phyloP scores from a whole-genome alignment of 73 alveolate genomes.

The Symbiodinium natans region DNA sequence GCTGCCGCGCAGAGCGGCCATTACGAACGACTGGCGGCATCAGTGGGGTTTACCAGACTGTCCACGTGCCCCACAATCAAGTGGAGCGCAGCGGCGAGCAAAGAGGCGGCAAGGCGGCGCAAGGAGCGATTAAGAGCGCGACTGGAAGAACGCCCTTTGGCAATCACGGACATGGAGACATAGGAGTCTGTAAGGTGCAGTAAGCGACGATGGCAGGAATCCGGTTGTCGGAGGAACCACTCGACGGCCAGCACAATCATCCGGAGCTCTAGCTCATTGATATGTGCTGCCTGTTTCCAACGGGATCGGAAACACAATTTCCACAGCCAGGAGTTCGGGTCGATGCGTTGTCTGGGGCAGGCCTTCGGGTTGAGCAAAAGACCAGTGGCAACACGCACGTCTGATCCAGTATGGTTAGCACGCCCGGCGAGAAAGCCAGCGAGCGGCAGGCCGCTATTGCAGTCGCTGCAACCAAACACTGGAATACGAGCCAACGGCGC shows the following conservation, averaged over 20 bases:
- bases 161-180: not conserved
- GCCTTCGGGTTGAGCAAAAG: not conserved
- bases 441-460: not conserved
- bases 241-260: not conserved
- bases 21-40: not conserved
- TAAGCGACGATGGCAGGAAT: not conserved
- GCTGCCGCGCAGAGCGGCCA: not conserved
- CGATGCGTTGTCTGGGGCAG: not conserved
- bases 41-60: not conserved
- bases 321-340: not conserved
- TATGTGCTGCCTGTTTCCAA: not conserved
- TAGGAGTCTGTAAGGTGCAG: not conserved
- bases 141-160: not conserved
- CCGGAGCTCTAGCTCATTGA: not conserved
- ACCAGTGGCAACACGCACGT: not conserved
- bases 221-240: not conserved
- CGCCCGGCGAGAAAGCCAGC: not conserved
- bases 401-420: slow-evolving; percentile 15
- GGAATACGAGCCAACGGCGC: not conserved
- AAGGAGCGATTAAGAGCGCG: not conserved
- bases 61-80: slow-evolving; percentile 4
- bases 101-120: not conserved
- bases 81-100: not conserved
- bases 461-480: not conserved
- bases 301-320: not conserved